Base-by-base conservation (phyloP, 108 stramenopile genomes). In the Nitzschia putrida region DNA sequence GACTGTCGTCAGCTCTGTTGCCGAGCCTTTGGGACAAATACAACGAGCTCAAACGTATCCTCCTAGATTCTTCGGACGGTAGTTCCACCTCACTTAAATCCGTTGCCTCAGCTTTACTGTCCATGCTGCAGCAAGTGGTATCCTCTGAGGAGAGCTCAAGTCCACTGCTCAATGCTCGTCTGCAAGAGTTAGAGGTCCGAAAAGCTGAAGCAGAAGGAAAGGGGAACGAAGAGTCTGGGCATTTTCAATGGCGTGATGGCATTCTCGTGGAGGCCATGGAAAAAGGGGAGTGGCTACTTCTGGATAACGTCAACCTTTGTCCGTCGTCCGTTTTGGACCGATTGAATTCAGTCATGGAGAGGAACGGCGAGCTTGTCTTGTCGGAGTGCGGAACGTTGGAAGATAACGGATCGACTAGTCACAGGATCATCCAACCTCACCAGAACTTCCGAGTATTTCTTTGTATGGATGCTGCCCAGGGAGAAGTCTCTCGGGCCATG, bases 401-500 rank as follows among this genome's bases (percentile, higher is more conserved):
- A 13, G 70, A 49, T 7, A 73, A 70, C 49, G 82, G 75, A 73
- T 20, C 56, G 12, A 42, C 11, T 8, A 18, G 51, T 10, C 76
- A 79, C n/a, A 67, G 97, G 42, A 65, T 88, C 10, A 81, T 99
- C 25, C 79, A 79, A 23, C 93, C 96, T 8, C 98, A 98, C 63
- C 89, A 89, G 22, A 88, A 92, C 64, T 99, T 99, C 70, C 87
- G 98, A 22, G 59, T 99, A 10, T 98, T 99, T 67, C 76, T 99
- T 16, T 82, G 91, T 14, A 94, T 96, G 86, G 90, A 99, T 69
- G 80, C 94, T 4, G 60, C 54, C 1, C 77, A 82, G 52, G 95
- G 97, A 16, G 99, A 99, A 75, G 85, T 99, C 0, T 97, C 96
- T 0, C 89, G 98, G 25, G 98, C 99, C 16, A 99, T 99, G 99